Percentiles rank a stretch among this genome's conserved stretches.
Evolutionary conservation across 331 rosid species (phyloP).

Genomic region (Erythrophleum ivorense): DNA sequence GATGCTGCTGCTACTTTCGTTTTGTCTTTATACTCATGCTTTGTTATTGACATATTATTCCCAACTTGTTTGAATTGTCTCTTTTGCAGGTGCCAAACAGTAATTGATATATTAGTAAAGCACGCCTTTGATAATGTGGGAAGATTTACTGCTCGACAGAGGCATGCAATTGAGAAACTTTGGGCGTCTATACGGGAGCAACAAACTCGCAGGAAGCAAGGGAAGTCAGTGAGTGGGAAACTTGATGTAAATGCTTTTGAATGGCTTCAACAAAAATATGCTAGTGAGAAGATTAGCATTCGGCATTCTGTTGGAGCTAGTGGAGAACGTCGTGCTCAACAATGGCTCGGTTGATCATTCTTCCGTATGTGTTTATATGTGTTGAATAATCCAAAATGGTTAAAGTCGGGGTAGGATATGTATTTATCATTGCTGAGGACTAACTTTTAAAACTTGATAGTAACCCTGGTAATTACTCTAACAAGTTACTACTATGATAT

Average conservation of each 20-base stretch:
- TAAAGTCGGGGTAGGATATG: background rate
- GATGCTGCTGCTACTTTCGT: conserved; percentile 4
- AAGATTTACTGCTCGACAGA: conserved; percentile 80
- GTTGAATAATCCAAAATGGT: background rate
- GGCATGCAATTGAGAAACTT: conserved; percentile 77
- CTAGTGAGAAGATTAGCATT: conserved; percentile 89
- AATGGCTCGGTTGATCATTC: conserved; percentile 85
- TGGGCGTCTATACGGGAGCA: conserved; percentile 94
- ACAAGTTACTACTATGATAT: background rate
- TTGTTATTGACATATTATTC: conserved; percentile 55
- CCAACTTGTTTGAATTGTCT: conserved; percentile 40
- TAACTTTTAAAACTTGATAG: background rate
- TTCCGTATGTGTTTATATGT: background rate
- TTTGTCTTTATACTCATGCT: background rate
- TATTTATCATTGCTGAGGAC: conserved; percentile 1
- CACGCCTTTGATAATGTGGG: conserved; percentile 64
- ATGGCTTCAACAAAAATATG: conserved; percentile 85
- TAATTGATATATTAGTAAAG: conserved; percentile 59
- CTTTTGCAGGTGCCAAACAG: conserved; percentile 56
- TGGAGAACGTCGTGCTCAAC: conserved; percentile 87
- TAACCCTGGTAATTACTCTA: background rate
- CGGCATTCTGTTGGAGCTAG: conserved; percentile 85
- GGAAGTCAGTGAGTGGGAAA: conserved; percentile 85
- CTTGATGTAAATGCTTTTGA: conserved; percentile 91
- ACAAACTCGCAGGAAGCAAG: conserved; percentile 75